A percentile compares a stretch with the other conserved stretches of the same genome.
Evolutionary conservation across 495 filamentous ascomycete genomes (phyloP).

Genomic region (Tuber calosporum): DNA sequence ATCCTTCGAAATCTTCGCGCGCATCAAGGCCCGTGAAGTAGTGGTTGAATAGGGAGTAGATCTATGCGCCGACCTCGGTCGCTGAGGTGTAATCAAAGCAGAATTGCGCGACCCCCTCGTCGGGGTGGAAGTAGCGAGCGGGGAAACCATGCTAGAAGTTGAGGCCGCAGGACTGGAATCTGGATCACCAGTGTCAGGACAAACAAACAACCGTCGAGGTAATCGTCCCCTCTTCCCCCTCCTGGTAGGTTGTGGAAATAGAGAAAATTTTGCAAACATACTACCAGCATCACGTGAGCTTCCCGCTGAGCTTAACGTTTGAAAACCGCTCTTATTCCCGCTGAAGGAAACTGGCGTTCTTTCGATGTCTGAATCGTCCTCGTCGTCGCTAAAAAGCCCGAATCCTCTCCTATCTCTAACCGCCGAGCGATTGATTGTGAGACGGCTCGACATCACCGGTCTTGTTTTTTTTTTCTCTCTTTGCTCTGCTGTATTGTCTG

Average conservation of each 20-base stretch:
- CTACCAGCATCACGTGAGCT: constrained; percentile 10
- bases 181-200: not conserved
- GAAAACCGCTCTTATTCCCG: constrained; percentile 37
- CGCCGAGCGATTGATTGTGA: not conserved
- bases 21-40: constrained; percentile 32
- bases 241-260: constrained; percentile 3
- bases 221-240: not conserved
- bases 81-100: constrained; percentile 30
- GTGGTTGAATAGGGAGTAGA: constrained; percentile 37
- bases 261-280: not conserved
- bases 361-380: constrained; percentile 23
- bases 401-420: constrained; percentile 31
- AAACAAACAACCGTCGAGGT: not conserved
- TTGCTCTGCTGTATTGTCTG: not conserved
- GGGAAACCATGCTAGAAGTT: not conserved
- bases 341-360: constrained; percentile 35
- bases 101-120: constrained; percentile 29
- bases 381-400: constrained; percentile 37
- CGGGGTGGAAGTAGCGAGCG: not conserved
- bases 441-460: not conserved
- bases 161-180: not conserved
- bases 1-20: constrained; percentile 32
- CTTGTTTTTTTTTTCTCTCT: not conserved
- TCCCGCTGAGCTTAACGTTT: constrained; percentile 23
- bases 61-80: constrained; percentile 25